A percentile compares a stretch with the other conserved stretches of the same genome.
phyloP scores from a whole-genome alignment of 805 yeast genomes.

The Sugiyamaella valdiviana region DNA sequence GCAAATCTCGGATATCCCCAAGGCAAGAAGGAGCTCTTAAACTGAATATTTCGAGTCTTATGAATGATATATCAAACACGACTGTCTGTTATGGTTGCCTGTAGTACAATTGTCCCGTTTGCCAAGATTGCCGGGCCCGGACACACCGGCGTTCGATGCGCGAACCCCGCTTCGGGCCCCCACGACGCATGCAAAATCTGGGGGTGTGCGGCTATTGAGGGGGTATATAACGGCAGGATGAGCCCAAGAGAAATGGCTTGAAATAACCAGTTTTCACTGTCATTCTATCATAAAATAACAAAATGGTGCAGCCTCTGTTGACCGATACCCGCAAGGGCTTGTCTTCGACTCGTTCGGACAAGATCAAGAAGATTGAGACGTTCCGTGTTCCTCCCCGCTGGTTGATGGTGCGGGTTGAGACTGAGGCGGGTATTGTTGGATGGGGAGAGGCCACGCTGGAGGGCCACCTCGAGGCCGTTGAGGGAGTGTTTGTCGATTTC shows the following conservation, averaged over 20 bases:
- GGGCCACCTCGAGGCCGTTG: slow-evolving; percentile 32
- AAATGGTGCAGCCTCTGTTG: slow-evolving; percentile 10
- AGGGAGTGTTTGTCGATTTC: slow-evolving; percentile 30
- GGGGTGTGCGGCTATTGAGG: background rate
- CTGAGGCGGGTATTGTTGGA: slow-evolving; percentile 26
- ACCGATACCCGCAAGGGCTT: slow-evolving; percentile 11
- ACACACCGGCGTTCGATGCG: too few relatives aligned
- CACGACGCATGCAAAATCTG: background rate
- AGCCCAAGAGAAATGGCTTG: too few relatives aligned
- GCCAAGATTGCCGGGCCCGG: too few relatives aligned
- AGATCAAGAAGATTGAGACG: slow-evolving; percentile 25
- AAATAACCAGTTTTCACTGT: too few relatives aligned
- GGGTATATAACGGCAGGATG: background rate
- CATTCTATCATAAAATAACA: too few relatives aligned
- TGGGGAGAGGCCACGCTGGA: slow-evolving; percentile 32
- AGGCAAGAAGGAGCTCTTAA: too few relatives aligned
- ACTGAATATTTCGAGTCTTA: too few relatives aligned
- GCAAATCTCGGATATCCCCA: too few relatives aligned
- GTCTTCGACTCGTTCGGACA: slow-evolving; percentile 5
- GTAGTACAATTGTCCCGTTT: too few relatives aligned
- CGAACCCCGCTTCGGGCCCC: background rate
- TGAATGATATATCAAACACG: too few relatives aligned
- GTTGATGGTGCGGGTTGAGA: slow-evolving; percentile 28
- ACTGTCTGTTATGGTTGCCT: too few relatives aligned
- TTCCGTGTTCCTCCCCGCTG: slow-evolving; percentile 31